Percentiles rank a stretch among this genome's conserved stretches.
phyloP scores from a whole-genome alignment of 2,329 filamentous ascomycete genomes.

The Fusarium sp. region DNA sequence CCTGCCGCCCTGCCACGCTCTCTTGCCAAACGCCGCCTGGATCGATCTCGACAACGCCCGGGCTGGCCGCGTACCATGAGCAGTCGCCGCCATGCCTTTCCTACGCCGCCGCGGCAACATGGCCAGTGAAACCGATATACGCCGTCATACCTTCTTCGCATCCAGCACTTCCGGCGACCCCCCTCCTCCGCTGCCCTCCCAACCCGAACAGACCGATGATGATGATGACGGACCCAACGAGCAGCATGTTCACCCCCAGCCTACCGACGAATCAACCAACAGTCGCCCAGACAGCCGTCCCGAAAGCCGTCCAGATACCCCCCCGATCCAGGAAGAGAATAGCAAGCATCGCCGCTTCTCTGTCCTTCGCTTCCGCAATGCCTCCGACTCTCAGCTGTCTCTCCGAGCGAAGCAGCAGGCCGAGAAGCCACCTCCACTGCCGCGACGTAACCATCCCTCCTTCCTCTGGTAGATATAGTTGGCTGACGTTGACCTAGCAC shows the following conservation, averaged over 20 bases:
- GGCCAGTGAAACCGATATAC: conserved; percentile 71
- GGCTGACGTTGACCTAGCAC: conserved; percentile 58
- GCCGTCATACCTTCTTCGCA: conserved; percentile 61
- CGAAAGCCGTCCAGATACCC: conserved; percentile 57
- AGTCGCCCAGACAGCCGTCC: conserved; percentile 11
- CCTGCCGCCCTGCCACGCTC: conserved; percentile 35
- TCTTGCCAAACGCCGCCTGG: conserved; percentile 30
- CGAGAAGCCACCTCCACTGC: conserved; percentile 68
- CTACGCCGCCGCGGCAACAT: conserved; percentile 71
- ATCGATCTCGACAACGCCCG: conserved; percentile 35
- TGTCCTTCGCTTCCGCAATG: conserved; percentile 88
- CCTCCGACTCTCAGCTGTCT: conserved; percentile 91
- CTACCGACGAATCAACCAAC: conserved; percentile 43
- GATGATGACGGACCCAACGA: conserved; percentile 31
- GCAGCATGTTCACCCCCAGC: conserved; percentile 36
- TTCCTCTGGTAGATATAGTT: conserved; percentile 15
- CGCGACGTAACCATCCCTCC: conserved; percentile 62
- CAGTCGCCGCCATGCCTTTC: conserved; percentile 66
- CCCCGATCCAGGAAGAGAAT: conserved; percentile 66
- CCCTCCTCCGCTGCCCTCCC: conserved; percentile 38
- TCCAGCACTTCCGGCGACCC: conserved; percentile 47
- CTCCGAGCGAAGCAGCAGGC: conserved; percentile 78
- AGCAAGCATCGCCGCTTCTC: conserved; percentile 72
- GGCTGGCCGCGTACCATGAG: conserved; percentile 54
- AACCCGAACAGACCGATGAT: conserved; percentile 36